phyloP scores from a whole-genome alignment of 306 rosid species.

The Styphnolobium japonicum region DNA sequence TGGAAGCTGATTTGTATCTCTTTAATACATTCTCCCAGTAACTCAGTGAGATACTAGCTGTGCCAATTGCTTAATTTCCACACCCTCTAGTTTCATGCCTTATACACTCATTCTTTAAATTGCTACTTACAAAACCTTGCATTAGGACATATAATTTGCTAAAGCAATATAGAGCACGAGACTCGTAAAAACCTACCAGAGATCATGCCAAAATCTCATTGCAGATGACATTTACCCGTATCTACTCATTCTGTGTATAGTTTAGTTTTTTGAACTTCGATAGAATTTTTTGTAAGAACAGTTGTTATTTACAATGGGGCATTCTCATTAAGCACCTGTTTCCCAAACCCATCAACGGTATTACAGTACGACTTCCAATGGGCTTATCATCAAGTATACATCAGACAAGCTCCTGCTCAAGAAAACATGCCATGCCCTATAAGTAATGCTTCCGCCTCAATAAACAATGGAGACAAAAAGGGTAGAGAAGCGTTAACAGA shows the following conservation, averaged over 20 bases:
- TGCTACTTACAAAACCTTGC: not conserved
- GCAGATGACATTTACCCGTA: too few relatives aligned
- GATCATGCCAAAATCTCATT: not conserved
- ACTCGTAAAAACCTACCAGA: not conserved
- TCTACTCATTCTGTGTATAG: not conserved
- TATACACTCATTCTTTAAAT: too few relatives aligned
- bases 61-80: too few relatives aligned
- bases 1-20: too few relatives aligned
- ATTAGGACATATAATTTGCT: not conserved
- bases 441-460: constrained; percentile 7
- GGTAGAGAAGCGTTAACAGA: not conserved
- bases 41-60: too few relatives aligned
- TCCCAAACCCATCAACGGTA: not conserved
- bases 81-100: too few relatives aligned
- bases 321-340: not conserved
- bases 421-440: not conserved
- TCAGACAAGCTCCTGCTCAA: not conserved
- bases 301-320: constrained; percentile 22
- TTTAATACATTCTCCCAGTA: too few relatives aligned
- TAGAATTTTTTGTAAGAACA: not conserved
- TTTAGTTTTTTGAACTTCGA: not conserved
- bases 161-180: not conserved
- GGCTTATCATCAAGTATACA: constrained; percentile 16
- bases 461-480: not conserved
- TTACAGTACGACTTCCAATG: not conserved